Percentiles rank a stretch among this genome's conserved stretches.
Evolutionary conservation across 106 monocot species (phyloP).

Genomic region (Allium sativum): DNA sequence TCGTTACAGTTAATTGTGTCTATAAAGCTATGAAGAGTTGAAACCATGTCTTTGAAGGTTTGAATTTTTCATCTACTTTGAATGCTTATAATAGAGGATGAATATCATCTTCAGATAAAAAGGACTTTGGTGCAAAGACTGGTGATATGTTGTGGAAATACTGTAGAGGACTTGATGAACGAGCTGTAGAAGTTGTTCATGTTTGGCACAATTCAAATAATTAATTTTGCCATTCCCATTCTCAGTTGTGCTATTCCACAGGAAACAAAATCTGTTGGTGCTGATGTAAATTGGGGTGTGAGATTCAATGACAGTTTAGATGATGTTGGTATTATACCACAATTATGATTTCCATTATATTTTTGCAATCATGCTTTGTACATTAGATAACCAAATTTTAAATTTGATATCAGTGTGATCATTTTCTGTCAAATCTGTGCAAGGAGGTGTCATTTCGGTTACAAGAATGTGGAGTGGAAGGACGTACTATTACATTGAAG

Average conservation of each 20-base stretch:
- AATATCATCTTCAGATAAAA: no score
- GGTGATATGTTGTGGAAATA: constrained; percentile 96
- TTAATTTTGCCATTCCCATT: not conserved
- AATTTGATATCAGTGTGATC: constrained; percentile 39
- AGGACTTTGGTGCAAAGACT: constrained; percentile 65
- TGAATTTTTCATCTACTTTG: no score
- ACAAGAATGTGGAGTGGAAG: no score
- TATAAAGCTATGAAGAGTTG: no score
- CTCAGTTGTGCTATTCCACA: constrained; percentile 15
- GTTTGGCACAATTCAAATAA: constrained; percentile 17
- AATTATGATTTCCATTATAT: not conserved
- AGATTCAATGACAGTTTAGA: constrained; percentile 50
- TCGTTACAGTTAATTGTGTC: no score
- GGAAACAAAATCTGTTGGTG: constrained; percentile 94
- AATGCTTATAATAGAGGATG: no score
- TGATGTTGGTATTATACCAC: constrained; percentile 44
- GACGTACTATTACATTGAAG: no score
- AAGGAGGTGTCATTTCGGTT: no score
- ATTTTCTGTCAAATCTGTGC: no score
- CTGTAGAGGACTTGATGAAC: constrained; percentile 76
- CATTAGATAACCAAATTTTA: constrained; percentile 8
- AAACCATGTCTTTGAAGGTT: no score
- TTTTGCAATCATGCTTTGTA: no score
- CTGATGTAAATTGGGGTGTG: constrained; percentile 98
- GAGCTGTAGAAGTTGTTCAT: constrained; percentile 61